Conservation (phyloP, 2,329 filamentous ascomycete genomes). For the Pezicula radicicola region DNA sequence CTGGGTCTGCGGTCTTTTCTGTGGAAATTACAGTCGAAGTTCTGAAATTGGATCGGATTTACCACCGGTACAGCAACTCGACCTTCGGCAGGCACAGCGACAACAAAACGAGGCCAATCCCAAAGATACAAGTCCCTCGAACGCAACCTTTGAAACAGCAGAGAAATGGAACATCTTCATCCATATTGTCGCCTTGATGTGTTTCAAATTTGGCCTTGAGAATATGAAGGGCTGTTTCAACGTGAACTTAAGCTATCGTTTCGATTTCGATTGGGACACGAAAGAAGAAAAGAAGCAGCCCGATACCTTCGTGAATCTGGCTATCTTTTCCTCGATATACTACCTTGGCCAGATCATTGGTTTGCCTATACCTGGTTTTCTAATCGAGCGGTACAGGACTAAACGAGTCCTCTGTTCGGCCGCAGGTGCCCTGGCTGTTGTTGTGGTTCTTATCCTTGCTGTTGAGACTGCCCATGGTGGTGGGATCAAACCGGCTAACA, state of each 20-base stretch:
- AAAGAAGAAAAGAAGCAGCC: constrained; percentile 21
- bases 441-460: too few relatives aligned
- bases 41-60: too few relatives aligned
- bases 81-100: too few relatives aligned
- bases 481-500: too few relatives aligned
- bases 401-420: constrained; percentile 19
- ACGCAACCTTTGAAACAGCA: constrained; percentile 26
- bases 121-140: too few relatives aligned
- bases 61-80: too few relatives aligned
- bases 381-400: constrained; percentile 30
- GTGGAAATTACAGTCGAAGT: too few relatives aligned
- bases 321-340: constrained; percentile 44
- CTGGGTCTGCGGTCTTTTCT: too few relatives aligned
- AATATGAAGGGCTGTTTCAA: constrained; percentile 49
- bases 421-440: too few relatives aligned
- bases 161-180: constrained; percentile 43
- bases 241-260: constrained; percentile 30
- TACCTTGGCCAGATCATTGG: constrained; percentile 47
- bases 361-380: constrained; percentile 45
- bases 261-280: constrained; percentile 38
- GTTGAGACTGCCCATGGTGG: too few relatives aligned
- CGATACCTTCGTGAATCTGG: constrained; percentile 44
- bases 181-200: constrained; percentile 47
- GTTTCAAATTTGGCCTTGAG: constrained; percentile 50
- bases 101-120: too few relatives aligned